Percentiles rank a stretch among this genome's conserved stretches.
Evolutionary conservation across 352 stramenopile species (phyloP).

Genomic region (Phytophthora europaea): DNA sequence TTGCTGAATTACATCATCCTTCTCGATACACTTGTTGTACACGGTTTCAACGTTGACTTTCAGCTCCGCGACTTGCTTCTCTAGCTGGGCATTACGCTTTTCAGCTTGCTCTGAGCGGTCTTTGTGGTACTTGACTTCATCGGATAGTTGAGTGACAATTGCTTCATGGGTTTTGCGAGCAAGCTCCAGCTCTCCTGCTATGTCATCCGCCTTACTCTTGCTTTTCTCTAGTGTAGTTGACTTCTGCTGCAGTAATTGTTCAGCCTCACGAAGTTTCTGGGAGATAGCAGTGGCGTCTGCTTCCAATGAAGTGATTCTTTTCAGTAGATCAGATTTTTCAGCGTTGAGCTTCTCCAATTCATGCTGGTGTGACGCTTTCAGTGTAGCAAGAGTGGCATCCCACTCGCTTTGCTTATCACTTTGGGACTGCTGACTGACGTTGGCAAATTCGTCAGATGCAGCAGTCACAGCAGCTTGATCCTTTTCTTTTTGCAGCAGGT

Average conservation of each 20-base stretch:
- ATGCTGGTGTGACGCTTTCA: constrained; percentile 25
- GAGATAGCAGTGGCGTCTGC: constrained; percentile 3
- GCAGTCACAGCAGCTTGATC: constrained; percentile 28
- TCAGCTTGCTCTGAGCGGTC: constrained; percentile 46
- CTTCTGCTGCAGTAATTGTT: constrained; percentile 25
- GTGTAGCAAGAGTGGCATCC: constrained; percentile 12
- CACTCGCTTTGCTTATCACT: constrained; percentile 28
- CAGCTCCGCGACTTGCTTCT: constrained; percentile 59
- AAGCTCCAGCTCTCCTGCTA: constrained; percentile 30
- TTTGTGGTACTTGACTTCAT: constrained; percentile 42
- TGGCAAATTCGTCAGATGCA: constrained; percentile 9
- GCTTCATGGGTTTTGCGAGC: constrained; percentile 29
- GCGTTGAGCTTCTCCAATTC: constrained; percentile 24
- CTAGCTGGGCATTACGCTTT: constrained; percentile 45
- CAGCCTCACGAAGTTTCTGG: constrained; percentile 21
- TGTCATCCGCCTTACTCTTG: constrained; percentile 4
- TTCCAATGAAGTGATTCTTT: constrained; percentile 16
- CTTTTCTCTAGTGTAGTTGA: constrained; percentile 27
- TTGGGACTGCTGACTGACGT: constrained; percentile 15
- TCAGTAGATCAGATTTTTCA: constrained; percentile 32
- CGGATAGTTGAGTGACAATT: constrained; percentile 22
- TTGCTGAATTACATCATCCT: constrained; percentile 66
- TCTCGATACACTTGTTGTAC: constrained; percentile 67
- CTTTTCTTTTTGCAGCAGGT: constrained; percentile 39
- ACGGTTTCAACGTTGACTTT: constrained; percentile 51